phyloP scores from a whole-genome alignment of 1,284 basidiomycete genomes.

The Trametes pubescens region DNA sequence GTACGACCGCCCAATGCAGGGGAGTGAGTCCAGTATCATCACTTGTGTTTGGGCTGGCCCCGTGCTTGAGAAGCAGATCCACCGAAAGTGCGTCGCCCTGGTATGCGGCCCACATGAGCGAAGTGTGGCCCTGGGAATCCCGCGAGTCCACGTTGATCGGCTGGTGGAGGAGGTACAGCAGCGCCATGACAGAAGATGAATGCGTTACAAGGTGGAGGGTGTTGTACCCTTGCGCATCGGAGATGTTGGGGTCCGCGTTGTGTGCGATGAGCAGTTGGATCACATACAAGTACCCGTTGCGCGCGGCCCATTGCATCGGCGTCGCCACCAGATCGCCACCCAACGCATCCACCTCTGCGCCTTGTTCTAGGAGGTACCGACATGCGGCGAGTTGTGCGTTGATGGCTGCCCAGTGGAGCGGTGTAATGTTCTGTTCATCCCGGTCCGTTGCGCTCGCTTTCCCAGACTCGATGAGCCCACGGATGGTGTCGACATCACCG shows the following conservation, averaged over 20 bases:
- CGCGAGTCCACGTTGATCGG: constrained; percentile 88
- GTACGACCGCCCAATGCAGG: constrained; percentile 98
- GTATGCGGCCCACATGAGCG: constrained; percentile 99
- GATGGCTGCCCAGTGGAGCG: constrained; percentile 97
- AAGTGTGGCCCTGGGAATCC: constrained; percentile 93
- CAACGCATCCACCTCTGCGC: constrained; percentile 94
- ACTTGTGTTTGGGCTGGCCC: constrained; percentile 77
- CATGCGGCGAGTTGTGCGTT: constrained; percentile 87
- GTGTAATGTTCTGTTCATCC: constrained; percentile 92
- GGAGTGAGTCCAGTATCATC: constrained; percentile 91
- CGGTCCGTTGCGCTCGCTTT: constrained; percentile 80
- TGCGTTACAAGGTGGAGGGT: constrained; percentile 95
- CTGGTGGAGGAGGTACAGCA: constrained; percentile 93
- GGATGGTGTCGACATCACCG: constrained; percentile 79
- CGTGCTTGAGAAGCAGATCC: constrained; percentile 89
- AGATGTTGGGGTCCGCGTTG: constrained; percentile 91
- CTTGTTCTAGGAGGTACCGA: constrained; percentile 87
- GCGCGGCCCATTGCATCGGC: constrained; percentile 97
- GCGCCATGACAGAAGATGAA: constrained; percentile 92
- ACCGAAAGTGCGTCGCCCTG: constrained; percentile 97
- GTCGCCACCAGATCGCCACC: constrained; percentile 97
- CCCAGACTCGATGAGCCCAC: constrained; percentile 77
- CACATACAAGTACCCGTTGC: constrained; percentile 95
- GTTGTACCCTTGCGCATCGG: constrained; percentile 97
- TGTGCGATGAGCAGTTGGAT: constrained; percentile 90